Percentiles rank a stretch among this genome's conserved stretches.
These are phyloP conservation scores for Rhizoclosmatium sp. DNA, from an alignment of 192 early-diverging fungal genomes.

Conservation along the genomic window DNA sequence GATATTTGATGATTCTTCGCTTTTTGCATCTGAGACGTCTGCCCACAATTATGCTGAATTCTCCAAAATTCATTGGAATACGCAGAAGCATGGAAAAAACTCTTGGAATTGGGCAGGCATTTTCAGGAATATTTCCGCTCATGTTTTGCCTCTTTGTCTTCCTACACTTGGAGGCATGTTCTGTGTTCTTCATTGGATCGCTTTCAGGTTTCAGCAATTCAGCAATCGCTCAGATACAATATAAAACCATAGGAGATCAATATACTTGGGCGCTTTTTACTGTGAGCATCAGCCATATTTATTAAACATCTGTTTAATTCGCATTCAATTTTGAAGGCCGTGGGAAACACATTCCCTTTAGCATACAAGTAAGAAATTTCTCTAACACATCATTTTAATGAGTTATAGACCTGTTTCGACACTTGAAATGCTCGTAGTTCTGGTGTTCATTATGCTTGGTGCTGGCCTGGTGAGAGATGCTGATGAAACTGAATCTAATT, in stretches of 20 bases:
- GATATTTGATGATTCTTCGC: background rate
- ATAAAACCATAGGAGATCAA: conserved; percentile 39
- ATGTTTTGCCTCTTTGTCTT: conserved; percentile 36
- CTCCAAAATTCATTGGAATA: conserved; percentile 7
- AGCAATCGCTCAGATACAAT: conserved; percentile 15
- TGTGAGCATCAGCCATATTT: background rate
- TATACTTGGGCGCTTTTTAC: conserved; percentile 48
- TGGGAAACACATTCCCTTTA: conserved; percentile 47
- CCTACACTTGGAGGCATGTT: conserved; percentile 51
- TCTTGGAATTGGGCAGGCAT: conserved; percentile 47
- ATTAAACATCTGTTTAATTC: conserved; percentile 21
- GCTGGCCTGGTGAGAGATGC: conserved; percentile 33
- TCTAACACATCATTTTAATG: background rate
- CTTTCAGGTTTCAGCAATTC: conserved; percentile 27
- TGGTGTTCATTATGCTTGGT: conserved; percentile 45
- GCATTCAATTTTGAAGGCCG: background rate
- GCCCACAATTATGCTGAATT: conserved; percentile 5
- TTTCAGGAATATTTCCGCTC: conserved; percentile 47
- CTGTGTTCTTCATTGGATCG: conserved; percentile 41
- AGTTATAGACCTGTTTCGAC: conserved; percentile 33
- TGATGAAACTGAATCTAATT: background rate
- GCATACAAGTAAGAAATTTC: conserved; percentile 36
- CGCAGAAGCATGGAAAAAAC: conserved; percentile 1
- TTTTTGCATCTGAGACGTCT: conserved; percentile 6
- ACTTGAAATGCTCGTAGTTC: conserved; percentile 42